These are phyloP conservation scores for Eragrostis nindensis DNA, from an alignment of 176 grass and related monocot genomes.

Conservation along the genomic window DNA sequence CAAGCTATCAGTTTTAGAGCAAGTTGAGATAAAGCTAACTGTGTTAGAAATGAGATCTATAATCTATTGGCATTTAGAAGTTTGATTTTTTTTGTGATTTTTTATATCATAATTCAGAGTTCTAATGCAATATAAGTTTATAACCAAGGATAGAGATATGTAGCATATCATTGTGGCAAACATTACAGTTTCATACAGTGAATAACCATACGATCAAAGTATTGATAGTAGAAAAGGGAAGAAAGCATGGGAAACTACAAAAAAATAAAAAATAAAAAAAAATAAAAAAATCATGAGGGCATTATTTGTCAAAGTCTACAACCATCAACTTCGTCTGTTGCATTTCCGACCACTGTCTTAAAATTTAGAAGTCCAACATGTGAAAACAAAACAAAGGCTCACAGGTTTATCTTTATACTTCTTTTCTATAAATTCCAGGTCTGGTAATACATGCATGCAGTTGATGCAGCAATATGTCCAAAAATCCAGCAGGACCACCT, in stretches of 20 bases:
- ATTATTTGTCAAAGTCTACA: conserved; percentile 1
- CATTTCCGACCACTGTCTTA: background rate
- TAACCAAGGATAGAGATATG: background rate
- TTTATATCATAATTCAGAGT: background rate
- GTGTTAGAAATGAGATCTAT: background rate
- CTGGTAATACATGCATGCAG: conserved; percentile 98
- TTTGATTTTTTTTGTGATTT: background rate
- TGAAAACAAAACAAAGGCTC: conserved; percentile 45
- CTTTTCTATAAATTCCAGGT: conserved; percentile 89
- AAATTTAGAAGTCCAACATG: background rate
- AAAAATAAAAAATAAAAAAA: too few relatives aligned
- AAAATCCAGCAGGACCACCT: conserved; percentile 92
- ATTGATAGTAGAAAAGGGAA: background rate
- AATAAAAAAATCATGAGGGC: background rate
- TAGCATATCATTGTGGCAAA: background rate
- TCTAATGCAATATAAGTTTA: conserved; percentile 1
- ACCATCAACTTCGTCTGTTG: background rate
- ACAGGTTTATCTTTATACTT: conserved; percentile 91
- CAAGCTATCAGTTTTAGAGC: background rate
- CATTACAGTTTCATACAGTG: background rate
- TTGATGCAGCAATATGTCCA: conserved; percentile 99
- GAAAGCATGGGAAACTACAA: background rate
- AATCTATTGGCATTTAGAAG: background rate
- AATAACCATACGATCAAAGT: conserved; percentile 13
- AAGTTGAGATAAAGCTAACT: background rate